Evolutionary conservation across 495 filamentous ascomycete species (phyloP), one percentile per base, ranked within the genome.

Genomic region (Penicillium cataractarum): DNA sequence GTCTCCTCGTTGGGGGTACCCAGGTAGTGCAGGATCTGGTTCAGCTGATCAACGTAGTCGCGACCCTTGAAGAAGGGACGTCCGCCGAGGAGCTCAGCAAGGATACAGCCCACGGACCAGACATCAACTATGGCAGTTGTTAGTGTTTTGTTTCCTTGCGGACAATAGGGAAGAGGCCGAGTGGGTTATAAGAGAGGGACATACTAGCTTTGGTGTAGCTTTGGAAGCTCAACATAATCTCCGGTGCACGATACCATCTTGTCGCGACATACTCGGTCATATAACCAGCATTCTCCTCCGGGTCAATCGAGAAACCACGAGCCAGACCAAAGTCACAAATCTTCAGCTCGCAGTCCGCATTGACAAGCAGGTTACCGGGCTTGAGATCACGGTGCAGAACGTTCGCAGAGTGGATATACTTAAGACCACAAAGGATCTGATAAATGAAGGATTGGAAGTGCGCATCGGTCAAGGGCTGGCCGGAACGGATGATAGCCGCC

Each of bases 231-330:
- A 99, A 82, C 95, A 98, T 99, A 71, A 99, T 99, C 75, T 99
- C 95, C 3, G 95, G 95, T 33, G 95, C 95, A 77, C 95, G 91
- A 75, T 98, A 99, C 95, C 95, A 99, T 76, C 95, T 86, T 50
- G 95, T 98, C 51, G 95, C 95, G 44, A 99, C 96, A 68, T 99
- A 99, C 83, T 99, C 95, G 6, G 95, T 99, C 95, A 98, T 98
- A 76, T 97, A 99, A 37, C 95, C 95, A 12, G 94, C 94, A 73
- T 99, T 99, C 81, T 99, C 96, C 78, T 98, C 93, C 0, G 94
- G 93, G 66, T 97, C 93, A 66, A 96, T 90, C 3, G 96, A 97
- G 81, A 96, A 96, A 51, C 95, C 96, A 79, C 95, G 88, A 0
- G 95, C 95, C 46, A 99, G 82, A 63, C 95, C 95, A 73, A 99